Conservation (phyloP, 306 rosid species). For the Clitoria ternatea region DNA sequence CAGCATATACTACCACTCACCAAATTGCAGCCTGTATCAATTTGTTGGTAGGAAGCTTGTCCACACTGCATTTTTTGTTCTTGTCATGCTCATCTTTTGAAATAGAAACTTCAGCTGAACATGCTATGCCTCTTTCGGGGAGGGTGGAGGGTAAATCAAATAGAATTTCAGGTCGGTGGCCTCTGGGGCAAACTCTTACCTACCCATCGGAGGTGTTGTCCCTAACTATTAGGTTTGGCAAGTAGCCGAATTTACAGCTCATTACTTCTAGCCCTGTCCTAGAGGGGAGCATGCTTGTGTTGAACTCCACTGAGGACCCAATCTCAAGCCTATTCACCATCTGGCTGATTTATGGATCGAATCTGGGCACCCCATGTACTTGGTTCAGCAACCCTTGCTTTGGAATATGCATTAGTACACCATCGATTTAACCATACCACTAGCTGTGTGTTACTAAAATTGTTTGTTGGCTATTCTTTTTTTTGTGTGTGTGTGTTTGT, state of each 20-base stretch:
- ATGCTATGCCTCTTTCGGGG: background rate
- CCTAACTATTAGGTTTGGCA: background rate
- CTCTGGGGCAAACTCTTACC: background rate
- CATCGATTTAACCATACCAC: conserved; percentile 5
- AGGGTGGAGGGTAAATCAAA: background rate
- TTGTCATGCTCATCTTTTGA: background rate
- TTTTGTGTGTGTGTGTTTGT: background rate
- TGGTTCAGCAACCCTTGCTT: background rate
- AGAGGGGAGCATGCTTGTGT: background rate
- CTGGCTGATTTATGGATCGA: background rate
- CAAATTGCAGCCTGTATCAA: background rate
- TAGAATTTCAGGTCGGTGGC: background rate
- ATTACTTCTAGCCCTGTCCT: background rate
- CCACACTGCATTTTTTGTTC: background rate
- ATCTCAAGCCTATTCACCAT: background rate
- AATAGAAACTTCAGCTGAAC: conserved; percentile 5
- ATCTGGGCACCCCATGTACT: background rate
- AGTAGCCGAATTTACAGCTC: background rate
- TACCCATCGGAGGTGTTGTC: background rate
- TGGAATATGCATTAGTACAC: background rate
- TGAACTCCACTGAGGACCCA: background rate
- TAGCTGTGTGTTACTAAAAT: background rate
- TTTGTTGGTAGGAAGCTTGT: background rate
- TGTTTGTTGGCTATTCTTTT: background rate
- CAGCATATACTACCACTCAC: background rate